A percentile compares a stretch with the other conserved stretches of the same genome.
Conservation (phyloP, 768 basidiomycete species). For the Hysterangium stoloniferum region DNA sequence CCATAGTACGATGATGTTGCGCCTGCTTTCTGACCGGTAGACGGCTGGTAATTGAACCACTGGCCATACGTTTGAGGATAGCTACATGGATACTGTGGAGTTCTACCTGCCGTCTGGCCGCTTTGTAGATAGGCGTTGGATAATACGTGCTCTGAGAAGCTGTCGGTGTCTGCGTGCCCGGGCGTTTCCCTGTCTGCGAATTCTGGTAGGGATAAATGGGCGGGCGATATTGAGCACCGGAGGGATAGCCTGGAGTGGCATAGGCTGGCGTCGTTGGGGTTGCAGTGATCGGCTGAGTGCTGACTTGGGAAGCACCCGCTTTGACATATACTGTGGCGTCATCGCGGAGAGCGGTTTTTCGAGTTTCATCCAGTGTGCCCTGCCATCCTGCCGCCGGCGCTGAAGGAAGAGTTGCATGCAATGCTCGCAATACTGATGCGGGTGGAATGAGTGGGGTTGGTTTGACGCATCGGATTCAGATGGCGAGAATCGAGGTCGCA, state of each 20-base stretch:
- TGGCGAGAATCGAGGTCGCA: slow-evolving; percentile 55
- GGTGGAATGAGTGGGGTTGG: slow-evolving; percentile 52
- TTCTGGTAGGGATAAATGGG: slow-evolving; percentile 19
- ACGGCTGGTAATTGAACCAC: slow-evolving; percentile 11
- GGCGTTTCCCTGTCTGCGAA: slow-evolving; percentile 24
- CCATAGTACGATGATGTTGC: background rate
- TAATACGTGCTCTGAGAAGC: slow-evolving; percentile 6
- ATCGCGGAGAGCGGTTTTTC: slow-evolving; percentile 58
- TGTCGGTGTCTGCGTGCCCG: slow-evolving; percentile 28
- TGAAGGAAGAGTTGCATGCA: slow-evolving; percentile 62
- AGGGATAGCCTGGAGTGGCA: slow-evolving; percentile 12
- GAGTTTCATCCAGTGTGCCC: slow-evolving; percentile 57
- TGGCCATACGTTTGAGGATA: slow-evolving; percentile 6
- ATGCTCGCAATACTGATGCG: slow-evolving; percentile 53
- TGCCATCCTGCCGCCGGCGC: slow-evolving; percentile 60
- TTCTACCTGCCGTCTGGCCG: too few species aligned
- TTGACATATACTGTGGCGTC: slow-evolving; percentile 66
- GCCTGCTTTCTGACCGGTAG: background rate
- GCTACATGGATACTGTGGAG: slow-evolving; percentile 8
- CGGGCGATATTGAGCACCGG: background rate
- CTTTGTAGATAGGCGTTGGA: slow-evolving; percentile 9
- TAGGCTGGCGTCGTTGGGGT: slow-evolving; percentile 9
- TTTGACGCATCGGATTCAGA: slow-evolving; percentile 18
- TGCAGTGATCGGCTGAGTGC: slow-evolving; percentile 3
- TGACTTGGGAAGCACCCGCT: slow-evolving; percentile 18